Conservation (phyloP, 139 green algal genomes). For the Asterochloris erici region DNA sequence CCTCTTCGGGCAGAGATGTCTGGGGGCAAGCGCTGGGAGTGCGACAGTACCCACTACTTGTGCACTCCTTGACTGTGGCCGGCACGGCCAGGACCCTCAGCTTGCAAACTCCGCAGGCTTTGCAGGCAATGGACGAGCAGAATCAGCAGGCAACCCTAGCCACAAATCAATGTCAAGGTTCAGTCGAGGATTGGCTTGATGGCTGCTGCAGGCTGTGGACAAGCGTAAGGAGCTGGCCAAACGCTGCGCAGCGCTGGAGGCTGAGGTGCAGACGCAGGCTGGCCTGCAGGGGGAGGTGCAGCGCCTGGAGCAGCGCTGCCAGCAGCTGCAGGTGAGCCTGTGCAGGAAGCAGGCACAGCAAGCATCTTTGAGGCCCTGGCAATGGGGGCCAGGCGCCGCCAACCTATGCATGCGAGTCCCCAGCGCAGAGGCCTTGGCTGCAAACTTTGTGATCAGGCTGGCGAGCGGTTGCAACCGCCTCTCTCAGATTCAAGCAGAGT, state of each 20-base stretch:
- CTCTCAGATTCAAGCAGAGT: too few relatives aligned
- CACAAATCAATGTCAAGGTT: background rate
- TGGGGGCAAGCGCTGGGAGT: background rate
- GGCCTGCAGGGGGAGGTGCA: constrained; percentile 34
- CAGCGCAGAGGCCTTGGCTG: too few relatives aligned
- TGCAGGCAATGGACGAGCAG: background rate
- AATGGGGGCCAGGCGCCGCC: too few relatives aligned
- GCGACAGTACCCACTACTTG: background rate
- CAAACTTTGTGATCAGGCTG: too few relatives aligned
- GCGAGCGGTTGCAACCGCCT: too few relatives aligned
- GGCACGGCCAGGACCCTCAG: background rate
- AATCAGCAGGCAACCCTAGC: background rate
- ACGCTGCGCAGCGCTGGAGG: constrained; percentile 19
- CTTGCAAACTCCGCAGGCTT: background rate
- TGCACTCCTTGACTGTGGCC: background rate
- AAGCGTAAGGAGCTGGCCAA: constrained; percentile 34
- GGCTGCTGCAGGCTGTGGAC: constrained; percentile 25
- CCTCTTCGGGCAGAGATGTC: background rate
- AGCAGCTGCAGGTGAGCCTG: constrained; percentile 18
- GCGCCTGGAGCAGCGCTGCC: constrained; percentile 35
- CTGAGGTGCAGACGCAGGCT: constrained; percentile 33
- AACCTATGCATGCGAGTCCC: too few relatives aligned
- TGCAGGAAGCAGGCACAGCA: background rate
- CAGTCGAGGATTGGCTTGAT: background rate
- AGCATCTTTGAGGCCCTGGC: too few relatives aligned